phyloP scores from a whole-genome alignment of 2,329 filamentous ascomycete species.

The Hymenoscyphus scutula region DNA sequence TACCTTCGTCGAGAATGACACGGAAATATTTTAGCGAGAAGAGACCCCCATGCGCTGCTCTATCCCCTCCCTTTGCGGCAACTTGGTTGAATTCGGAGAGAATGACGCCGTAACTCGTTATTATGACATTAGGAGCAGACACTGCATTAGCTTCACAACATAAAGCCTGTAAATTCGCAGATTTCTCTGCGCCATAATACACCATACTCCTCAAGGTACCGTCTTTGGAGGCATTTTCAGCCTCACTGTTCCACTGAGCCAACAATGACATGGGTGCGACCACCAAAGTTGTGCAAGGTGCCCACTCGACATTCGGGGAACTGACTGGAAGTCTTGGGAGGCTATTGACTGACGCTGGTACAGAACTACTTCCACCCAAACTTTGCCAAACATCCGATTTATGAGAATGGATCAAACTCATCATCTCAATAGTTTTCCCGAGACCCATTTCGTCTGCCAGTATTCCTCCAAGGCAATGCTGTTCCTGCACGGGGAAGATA shows the following conservation, averaged over 20 bases:
- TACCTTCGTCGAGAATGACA: constrained; percentile 80
- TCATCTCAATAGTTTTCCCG: constrained; percentile 98
- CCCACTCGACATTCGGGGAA: constrained; percentile 58
- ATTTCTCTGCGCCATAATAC: constrained; percentile 90
- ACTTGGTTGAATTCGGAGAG: constrained; percentile 85
- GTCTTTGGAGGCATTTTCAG: constrained; percentile 81
- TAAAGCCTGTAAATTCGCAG: constrained; percentile 70
- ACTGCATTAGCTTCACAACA: constrained; percentile 73
- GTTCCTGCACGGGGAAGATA: constrained; percentile 89
- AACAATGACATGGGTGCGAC: constrained; percentile 96
- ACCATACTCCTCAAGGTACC: constrained; percentile 81
- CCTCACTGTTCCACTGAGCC: constrained; percentile 96
- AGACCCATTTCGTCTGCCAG: constrained; percentile 97
- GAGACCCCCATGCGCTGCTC: constrained; percentile 65
- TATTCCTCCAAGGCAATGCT: constrained; percentile 90
- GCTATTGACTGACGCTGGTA: constrained; percentile 49
- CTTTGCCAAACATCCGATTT: constrained; percentile 53
- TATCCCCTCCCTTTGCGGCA: constrained; percentile 62
- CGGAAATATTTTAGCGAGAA: constrained; percentile 95
- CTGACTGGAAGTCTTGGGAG: constrained; percentile 61
- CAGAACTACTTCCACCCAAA: constrained; percentile 34
- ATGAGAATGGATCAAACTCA: constrained; percentile 87
- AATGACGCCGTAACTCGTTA: constrained; percentile 91
- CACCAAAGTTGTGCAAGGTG: constrained; percentile 87
- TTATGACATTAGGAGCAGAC: constrained; percentile 82